Evolutionary conservation across 768 basidiomycete genomes (phyloP), one percentile per base, ranked within the genome.

Genomic region (Pleurotus giganteus): DNA sequence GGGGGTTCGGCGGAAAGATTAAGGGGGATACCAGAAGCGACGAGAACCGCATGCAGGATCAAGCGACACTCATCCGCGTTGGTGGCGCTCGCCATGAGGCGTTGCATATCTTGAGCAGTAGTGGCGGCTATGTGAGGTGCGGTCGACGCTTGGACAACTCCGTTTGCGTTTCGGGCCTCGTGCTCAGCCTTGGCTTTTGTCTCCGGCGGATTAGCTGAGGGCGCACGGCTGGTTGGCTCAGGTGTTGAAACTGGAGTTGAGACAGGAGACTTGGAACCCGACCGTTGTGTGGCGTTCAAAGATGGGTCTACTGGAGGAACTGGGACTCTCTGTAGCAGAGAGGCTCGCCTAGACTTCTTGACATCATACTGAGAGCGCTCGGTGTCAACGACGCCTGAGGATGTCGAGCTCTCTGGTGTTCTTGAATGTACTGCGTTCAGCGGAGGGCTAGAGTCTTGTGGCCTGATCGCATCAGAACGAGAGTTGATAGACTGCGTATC

Each of bases 61-160:
- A 94, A 74, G 47, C 89, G 88, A 65, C 92, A 94, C 72, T 96
- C 94, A 57, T 87, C 84, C 43, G 81, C 88, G 39, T 78, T 84
- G 1, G 87, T 86, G 12, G 93, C 91, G 47, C 72, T 80, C 7
- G 79, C 69, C 15, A 95, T 69, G 54, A 89, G 74, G 17, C 77
- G 75, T 28, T 88, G 84, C 72, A 96, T 80, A 47, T 91, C 86
- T 9, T 75, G 71, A 23, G 85, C 79, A 54, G 85, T 74, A 27
- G 72, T 66, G 36, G 77, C 73, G 34, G 76, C 60, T 19, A 82
- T 56, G 34, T 69, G 59, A 15, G 67, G 62, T n/a, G 68, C 27
- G 31, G 67, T 24, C 54, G 66, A 51, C 49, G 62, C 39, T 56
- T 65, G 36, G 57, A 57, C 21, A 45, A n/a, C 31, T 37, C 49